Evolutionary conservation across 1,139 yeast species (phyloP).

Genomic region (Yamadazyma sp.): DNA sequence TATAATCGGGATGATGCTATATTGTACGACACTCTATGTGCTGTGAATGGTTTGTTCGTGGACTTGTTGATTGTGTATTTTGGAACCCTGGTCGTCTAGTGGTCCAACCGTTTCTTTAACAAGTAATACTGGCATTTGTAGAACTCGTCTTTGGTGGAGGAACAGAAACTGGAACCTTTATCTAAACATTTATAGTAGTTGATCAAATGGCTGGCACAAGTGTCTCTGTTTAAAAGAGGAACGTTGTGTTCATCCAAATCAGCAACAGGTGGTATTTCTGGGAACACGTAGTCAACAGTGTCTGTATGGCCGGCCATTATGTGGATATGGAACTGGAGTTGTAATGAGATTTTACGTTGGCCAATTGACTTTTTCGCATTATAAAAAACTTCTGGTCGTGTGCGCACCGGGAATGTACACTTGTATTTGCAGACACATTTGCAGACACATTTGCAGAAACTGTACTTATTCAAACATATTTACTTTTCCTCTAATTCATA

Average conservation of each 20-base stretch:
- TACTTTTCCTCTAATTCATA: conserved; percentile 63
- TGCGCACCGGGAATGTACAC: background rate
- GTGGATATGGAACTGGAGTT: background rate
- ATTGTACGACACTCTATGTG: background rate
- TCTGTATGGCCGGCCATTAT: conserved; percentile 11
- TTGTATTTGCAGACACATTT: background rate
- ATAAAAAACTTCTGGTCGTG: conserved; percentile 5
- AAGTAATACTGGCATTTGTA: conserved; percentile 48
- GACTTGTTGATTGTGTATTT: too few species aligned
- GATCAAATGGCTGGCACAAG: conserved; percentile 48
- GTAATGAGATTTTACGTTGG: conserved; percentile 2
- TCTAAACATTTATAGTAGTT: conserved; percentile 47
- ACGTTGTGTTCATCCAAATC: conserved; percentile 46
- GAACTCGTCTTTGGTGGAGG: conserved; percentile 43
- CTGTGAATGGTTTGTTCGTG: too few species aligned
- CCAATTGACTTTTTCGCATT: conserved; percentile 10
- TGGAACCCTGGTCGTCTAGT: too few species aligned
- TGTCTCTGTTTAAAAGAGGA: conserved; percentile 48
- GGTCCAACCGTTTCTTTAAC: conserved; percentile 42
- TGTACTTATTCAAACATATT: conserved; percentile 4
- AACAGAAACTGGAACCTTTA: conserved; percentile 47
- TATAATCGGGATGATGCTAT: conserved; percentile 2
- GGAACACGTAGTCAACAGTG: conserved; percentile 21
- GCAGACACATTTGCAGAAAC: too few species aligned
- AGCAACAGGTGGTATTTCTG: conserved; percentile 22